phyloP scores from a whole-genome alignment of 129 eudicot genomes.

The Artemisia tridentata region DNA sequence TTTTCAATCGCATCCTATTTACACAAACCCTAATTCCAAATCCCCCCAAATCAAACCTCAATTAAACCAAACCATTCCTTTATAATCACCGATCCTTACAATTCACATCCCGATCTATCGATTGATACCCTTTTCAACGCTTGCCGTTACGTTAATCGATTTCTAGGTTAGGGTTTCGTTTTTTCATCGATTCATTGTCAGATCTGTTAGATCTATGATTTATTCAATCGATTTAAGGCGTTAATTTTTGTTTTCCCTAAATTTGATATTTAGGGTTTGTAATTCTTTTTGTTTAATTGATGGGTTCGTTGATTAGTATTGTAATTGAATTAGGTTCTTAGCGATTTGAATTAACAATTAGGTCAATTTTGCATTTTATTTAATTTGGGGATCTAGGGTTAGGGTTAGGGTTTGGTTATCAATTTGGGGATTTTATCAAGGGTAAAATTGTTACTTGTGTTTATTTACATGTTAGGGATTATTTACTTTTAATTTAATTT shows the following conservation, averaged over 20 bases:
- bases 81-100: slow-evolving; percentile 22
- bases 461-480: not conserved
- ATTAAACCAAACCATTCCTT: not conserved
- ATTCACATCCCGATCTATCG: slow-evolving; percentile 31
- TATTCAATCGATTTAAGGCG: not conserved
- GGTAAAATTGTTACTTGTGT: not conserved
- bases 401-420: not conserved
- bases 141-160: slow-evolving; percentile 22
- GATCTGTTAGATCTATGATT: slow-evolving; percentile 29
- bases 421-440: too few relatives aligned
- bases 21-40: slow-evolving; percentile 20
- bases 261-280: slow-evolving; percentile 19
- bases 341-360: not conserved
- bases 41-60: slow-evolving; percentile 23
- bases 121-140: slow-evolving; percentile 32
- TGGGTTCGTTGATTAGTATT: not conserved
- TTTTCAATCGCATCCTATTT: slow-evolving; percentile 8
- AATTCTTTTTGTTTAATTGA: not conserved
- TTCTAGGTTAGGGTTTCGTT: slow-evolving; percentile 43
- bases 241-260: slow-evolving; percentile 12
- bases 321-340: not conserved
- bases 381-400: slow-evolving; percentile 44
- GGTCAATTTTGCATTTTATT: not conserved
- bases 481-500: slow-evolving; percentile 6
- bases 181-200: slow-evolving; percentile 9